phyloP scores from a whole-genome alignment of 768 basidiomycete genomes.

The Psilocybe cyanescens region DNA sequence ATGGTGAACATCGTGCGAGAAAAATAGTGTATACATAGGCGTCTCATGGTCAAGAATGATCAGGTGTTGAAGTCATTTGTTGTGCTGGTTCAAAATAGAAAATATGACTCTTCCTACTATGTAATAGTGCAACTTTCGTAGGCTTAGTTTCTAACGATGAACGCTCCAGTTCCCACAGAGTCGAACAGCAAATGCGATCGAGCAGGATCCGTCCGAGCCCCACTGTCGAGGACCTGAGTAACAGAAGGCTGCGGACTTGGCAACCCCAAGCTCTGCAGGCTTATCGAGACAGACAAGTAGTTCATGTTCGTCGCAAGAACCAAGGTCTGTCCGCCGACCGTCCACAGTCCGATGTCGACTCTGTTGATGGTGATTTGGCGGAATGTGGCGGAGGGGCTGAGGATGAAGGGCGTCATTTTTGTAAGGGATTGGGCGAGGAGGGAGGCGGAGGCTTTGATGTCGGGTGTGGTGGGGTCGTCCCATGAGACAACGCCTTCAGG shows the following conservation, averaged over 20 bases:
- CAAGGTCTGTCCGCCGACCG: slow-evolving; percentile 40
- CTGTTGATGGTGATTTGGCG: slow-evolving; percentile 41
- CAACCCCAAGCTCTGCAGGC: slow-evolving; percentile 33
- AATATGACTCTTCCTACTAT: no score
- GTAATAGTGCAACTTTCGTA: no score
- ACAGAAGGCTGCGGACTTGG: slow-evolving; percentile 11
- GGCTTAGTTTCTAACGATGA: slow-evolving; percentile 27
- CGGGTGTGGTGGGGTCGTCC: slow-evolving; percentile 54
- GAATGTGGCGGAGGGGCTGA: slow-evolving; percentile 43
- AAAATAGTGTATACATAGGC: no score
- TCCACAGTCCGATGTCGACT: slow-evolving; percentile 59
- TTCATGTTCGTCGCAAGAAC: slow-evolving; percentile 57
- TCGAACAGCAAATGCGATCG: slow-evolving; percentile 36
- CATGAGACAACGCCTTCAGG: slow-evolving; percentile 49
- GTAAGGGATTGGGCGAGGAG: slow-evolving; percentile 48
- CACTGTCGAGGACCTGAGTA: slow-evolving; percentile 40
- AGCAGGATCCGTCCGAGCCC: slow-evolving; percentile 29
- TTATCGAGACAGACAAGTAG: slow-evolving; percentile 37
- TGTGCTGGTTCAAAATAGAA: no score
- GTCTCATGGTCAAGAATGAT: no score
- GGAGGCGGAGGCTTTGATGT: slow-evolving; percentile 59
- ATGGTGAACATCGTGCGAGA: no score
- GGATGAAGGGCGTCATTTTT: slow-evolving; percentile 49
- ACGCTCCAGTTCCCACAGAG: slow-evolving; percentile 43
- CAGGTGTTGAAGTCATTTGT: no score